Percentiles rank a stretch among this genome's conserved stretches.
Conservation (phyloP, 148 eudicot genomes). For the Cornus controversa region DNA sequence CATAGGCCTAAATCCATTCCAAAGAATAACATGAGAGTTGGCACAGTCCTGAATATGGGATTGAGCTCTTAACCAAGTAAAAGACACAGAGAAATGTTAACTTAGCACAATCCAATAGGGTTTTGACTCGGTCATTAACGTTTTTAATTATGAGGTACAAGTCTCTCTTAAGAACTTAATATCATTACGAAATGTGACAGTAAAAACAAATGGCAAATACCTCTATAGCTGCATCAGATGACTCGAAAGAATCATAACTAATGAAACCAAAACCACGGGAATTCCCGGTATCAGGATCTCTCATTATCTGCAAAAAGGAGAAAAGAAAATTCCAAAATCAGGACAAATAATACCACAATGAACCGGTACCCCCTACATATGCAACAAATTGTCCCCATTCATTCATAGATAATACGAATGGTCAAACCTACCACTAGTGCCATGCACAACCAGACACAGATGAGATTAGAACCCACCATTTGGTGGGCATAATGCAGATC, state of each 20-base stretch:
- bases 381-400: not conserved
- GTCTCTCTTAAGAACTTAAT: not conserved
- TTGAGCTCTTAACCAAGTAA: not conserved
- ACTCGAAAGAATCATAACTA: conserved; percentile 94
- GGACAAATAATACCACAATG: not conserved
- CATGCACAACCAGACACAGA: too few species aligned
- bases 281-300: conserved; percentile 97
- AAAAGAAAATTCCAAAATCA: not conserved
- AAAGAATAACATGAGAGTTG: not conserved
- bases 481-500: too few species aligned
- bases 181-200: not conserved
- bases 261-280: conserved; percentile 97
- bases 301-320: conserved; percentile 67
- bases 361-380: too few species aligned
- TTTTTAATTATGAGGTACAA: not conserved
- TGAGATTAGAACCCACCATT: too few species aligned
- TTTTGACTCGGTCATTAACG: not conserved
- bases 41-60: not conserved
- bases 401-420: not conserved
- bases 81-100: not conserved
- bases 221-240: conserved; percentile 98
- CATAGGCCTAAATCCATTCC: too few species aligned
- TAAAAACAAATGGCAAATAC: conserved; percentile 25
- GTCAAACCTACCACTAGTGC: too few species aligned
- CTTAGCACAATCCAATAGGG: not conserved